Conservation (phyloP, 2,329 filamentous ascomycete species). For the Leptographium lundbergii region DNA sequence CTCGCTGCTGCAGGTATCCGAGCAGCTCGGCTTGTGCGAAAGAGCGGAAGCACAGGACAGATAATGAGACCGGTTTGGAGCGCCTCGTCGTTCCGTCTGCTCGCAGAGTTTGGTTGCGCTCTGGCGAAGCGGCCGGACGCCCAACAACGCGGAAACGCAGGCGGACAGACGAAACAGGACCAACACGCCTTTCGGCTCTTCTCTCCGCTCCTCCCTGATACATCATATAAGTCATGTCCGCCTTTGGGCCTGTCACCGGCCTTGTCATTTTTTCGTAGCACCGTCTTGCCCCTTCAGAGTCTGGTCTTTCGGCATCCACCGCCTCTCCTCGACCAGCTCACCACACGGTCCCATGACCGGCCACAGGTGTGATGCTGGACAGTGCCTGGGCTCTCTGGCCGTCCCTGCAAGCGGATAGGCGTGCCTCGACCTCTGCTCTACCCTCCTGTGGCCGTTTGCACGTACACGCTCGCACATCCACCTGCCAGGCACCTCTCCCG, state of each 20-base stretch:
- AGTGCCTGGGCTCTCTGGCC: too few species aligned
- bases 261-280: neutral
- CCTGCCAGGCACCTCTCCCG: too few species aligned
- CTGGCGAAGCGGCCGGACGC: too few species aligned
- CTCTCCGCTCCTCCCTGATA: neutral
- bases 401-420: too few species aligned
- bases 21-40: conserved; percentile 1
- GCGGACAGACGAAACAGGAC: neutral
- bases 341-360: neutral
- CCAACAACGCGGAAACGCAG: neutral
- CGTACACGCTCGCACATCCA: neutral
- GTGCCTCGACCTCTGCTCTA: neutral
- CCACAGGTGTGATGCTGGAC: neutral
- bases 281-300: neutral
- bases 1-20: conserved; percentile 10
- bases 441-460: neutral
- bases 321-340: neutral
- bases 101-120: neutral
- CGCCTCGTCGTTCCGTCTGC: neutral
- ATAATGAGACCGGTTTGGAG: neutral
- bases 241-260: neutral
- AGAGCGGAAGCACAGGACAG: neutral
- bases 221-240: neutral
- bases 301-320: neutral
- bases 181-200: neutral